Conservation (phyloP, 768 basidiomycete genomes). For the Hortiboletus flavorubellus region DNA sequence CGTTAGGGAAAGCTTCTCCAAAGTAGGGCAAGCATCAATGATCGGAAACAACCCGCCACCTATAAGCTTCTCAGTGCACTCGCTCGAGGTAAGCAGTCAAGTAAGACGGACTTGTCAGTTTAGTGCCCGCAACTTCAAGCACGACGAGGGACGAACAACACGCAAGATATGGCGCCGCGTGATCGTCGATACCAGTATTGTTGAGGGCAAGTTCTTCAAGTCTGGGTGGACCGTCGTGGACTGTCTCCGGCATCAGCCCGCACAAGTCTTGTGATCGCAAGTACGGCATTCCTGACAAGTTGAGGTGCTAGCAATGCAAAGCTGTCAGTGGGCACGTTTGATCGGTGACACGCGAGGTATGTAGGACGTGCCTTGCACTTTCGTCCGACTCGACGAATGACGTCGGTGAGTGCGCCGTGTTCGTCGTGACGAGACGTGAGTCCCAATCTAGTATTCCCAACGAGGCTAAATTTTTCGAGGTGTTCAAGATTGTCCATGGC, state of each 20-base stretch:
- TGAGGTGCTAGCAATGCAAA: slow-evolving; percentile 45
- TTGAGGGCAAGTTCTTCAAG: slow-evolving; percentile 53
- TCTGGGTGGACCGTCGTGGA: slow-evolving; percentile 27
- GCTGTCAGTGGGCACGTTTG: background rate
- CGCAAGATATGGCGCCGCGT: slow-evolving; percentile 49
- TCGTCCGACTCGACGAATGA: slow-evolving; percentile 53
- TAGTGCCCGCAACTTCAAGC: slow-evolving; percentile 56
- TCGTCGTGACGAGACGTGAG: slow-evolving; percentile 26
- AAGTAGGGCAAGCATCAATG: slow-evolving; percentile 51
- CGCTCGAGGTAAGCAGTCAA: background rate
- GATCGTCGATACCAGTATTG: slow-evolving; percentile 60
- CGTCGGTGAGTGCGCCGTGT: slow-evolving; percentile 38
- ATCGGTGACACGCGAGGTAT: background rate
- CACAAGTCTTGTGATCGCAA: slow-evolving; percentile 51
- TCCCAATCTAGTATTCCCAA: slow-evolving; percentile 61
- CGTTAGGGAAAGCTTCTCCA: slow-evolving; percentile 59
- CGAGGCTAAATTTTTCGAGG: slow-evolving; percentile 56
- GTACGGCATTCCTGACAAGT: slow-evolving; percentile 50
- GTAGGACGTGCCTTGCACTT: slow-evolving; percentile 49
- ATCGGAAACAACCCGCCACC: slow-evolving; percentile 54
- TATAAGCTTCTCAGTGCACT: slow-evolving; percentile 22
- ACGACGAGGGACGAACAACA: slow-evolving; percentile 45
- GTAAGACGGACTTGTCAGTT: slow-evolving; percentile 49
- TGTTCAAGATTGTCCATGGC: slow-evolving; percentile 33
- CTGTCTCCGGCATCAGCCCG: slow-evolving; percentile 37